Evolutionary conservation across 2,329 filamentous ascomycete genomes (phyloP), one percentile per base, ranked within the genome.

Genomic region (Davidsoniella neocaledoniae): DNA sequence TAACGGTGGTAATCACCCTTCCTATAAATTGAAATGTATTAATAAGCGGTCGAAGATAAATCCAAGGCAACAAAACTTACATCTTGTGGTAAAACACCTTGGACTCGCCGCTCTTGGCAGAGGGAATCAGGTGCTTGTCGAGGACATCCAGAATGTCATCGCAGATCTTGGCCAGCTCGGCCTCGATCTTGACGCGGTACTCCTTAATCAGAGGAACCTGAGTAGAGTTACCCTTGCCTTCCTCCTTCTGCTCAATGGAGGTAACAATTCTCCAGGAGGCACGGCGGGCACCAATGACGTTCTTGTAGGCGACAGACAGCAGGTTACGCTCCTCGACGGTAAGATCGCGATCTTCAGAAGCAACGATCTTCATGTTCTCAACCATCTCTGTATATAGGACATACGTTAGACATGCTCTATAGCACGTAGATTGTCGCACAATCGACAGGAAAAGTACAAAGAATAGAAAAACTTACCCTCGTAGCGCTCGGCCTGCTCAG

Each of bases 81-180:
- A 96, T 96, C 83, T 96, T 96, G 83, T 96, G 88, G 75, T 95
- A 95, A 74, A 96, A 96, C 61, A 96, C 90, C 81, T 95, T 95
- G 62, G 87, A 94, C 76, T 96, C 90, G 70, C 88, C 90, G 63
- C 80, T 86, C 76, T 91, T 83, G 60, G 90, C 90, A 61, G 85
- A 91, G 61, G 86, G 85, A 62, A 96, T 95, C 63, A 96, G 76
- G 73, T 90, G 84, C 71, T 90, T 71, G 72, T 95, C 87, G 53
- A 96, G 79, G 61, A 94, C 88, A 61, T 93, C 84, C 57, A 96
- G 82, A 65, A 96, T 91, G 65, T 96, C 90, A 66, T 94, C 83
- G 73, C 90, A 95, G 74, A 96, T 91, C 76, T 93, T 91, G 68
- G 83, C 87, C 54, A 96, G 82, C 74, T 96, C 90, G 62, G 76